Evolutionary conservation across 108 stramenopile genomes (phyloP).

Genomic region (Parmales sp.): DNA sequence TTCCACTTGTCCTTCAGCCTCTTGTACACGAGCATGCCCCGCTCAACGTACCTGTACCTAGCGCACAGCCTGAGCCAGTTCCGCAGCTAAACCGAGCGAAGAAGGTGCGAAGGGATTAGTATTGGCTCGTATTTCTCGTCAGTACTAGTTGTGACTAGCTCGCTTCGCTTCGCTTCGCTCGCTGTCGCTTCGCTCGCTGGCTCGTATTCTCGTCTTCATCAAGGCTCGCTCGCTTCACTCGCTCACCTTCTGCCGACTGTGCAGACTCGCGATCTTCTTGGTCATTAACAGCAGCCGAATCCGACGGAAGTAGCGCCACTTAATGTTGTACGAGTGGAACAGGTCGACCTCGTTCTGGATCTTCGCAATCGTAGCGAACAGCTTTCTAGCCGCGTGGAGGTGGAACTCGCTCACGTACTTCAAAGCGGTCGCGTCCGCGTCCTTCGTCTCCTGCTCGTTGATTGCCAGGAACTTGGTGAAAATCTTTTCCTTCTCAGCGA

Average conservation of each 20-base stretch:
- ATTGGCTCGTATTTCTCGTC: too few species aligned
- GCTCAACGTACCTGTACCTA: not conserved
- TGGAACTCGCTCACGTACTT: not conserved
- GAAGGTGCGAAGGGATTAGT: not conserved
- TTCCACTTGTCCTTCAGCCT: constrained; percentile 6
- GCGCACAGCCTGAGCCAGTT: not conserved
- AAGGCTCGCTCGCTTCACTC: not conserved
- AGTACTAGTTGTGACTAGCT: too few species aligned
- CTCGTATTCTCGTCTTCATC: not conserved
- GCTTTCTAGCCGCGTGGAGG: not conserved
- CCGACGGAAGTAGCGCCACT: constrained; percentile 1
- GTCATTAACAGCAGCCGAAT: not conserved
- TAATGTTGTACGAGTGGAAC: not conserved
- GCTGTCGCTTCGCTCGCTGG: too few species aligned
- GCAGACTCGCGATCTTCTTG: not conserved
- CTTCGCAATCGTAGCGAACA: not conserved
- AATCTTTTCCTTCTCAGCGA: too few species aligned
- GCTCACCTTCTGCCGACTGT: constrained; percentile 1
- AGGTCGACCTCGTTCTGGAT: constrained; percentile 1
- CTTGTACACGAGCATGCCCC: constrained; percentile 1
- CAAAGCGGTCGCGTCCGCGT: not conserved
- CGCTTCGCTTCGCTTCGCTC: too few species aligned
- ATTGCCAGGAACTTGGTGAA: too few species aligned
- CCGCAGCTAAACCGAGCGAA: not conserved
- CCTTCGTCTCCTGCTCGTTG: constrained; percentile 10